Base-by-base conservation (phyloP, 495 filamentous ascomycete species). In the Zalerion maritima region DNA sequence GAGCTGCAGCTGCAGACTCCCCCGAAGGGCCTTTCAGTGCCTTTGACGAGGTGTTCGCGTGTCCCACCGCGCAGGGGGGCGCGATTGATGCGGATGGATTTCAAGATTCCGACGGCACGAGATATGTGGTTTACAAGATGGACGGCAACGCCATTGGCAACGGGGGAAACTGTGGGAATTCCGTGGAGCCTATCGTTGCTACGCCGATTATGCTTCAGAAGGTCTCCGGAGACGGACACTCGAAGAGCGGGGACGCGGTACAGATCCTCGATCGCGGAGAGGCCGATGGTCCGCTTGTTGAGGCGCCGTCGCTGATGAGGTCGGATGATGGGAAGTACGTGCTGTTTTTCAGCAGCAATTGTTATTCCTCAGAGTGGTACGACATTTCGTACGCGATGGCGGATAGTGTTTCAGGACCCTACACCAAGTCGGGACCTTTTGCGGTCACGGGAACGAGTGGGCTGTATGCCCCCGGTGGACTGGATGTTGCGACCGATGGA, bases 171-270 rank as follows among this genome's bases (percentile, higher is more conserved):
- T 75, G 73, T 46, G 54, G 60, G 25, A 78, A 74, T 43, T 55
- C 52, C 12, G 45, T 65, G 12, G 42, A 36, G 5, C 64, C 67
- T 1, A 43, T 58, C 6, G 47, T 54, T 4, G 33, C 56, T 4
- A 78, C 73, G 5, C 73, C 73, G 0, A 65, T 78, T 29, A 53
- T 75, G 53, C 51, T 77, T 10, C 73, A 78, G 39, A 48, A 64
- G 34, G 58, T 77, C 3, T 30, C 32, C 2, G 32, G 33, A 0
- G 66, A 78, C 34, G 75, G 62, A 0, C 38, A 64, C 15, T 72
- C 63, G 2, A 49, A 47, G 3, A 37, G 67, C 14, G 74, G 68
- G 9, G 48, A 58, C 14, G 38, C 67, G 1, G 53, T 71, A 16
- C 37, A 58, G 43, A 54, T 80, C 9, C 48, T 78, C 7, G 65